A percentile compares a stretch with the other conserved stretches of the same genome.
These are phyloP conservation scores for Coelastrella sp. DNA, from an alignment of 139 green algal genomes.

Conservation along the genomic window DNA sequence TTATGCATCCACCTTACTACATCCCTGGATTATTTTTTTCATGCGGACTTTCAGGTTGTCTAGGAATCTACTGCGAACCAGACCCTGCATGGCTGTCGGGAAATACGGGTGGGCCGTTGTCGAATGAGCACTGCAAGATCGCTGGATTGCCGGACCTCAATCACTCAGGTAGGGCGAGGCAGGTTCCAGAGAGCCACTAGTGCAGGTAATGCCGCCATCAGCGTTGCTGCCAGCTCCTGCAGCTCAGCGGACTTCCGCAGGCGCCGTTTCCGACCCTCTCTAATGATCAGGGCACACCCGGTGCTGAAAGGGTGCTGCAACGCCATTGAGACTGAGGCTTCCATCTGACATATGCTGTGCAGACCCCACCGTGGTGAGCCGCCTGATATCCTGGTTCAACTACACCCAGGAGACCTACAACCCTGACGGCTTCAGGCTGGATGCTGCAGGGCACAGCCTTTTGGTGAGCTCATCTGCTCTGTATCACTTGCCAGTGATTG, in stretches of 20 bases:
- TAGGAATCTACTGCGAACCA: not conserved
- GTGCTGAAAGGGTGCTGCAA: not conserved
- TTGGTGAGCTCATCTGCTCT: not conserved
- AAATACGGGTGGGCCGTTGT: not conserved
- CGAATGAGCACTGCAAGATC: slow-evolving; percentile 42
- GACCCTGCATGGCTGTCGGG: not conserved
- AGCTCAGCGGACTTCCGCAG: not conserved
- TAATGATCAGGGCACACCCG: not conserved
- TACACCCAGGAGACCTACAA: not conserved
- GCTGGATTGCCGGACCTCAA: slow-evolving; percentile 45
- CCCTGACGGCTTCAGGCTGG: not conserved
- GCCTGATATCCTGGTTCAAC: not conserved
- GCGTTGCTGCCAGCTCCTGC: not conserved
- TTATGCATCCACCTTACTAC: too few relatives aligned
- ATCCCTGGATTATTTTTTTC: not conserved
- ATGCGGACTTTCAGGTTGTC: not conserved
- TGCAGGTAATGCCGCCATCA: too few relatives aligned
- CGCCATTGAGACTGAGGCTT: not conserved
- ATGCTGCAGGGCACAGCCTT: not conserved
- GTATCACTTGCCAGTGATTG: not conserved
- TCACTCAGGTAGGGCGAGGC: slow-evolving; percentile 15
- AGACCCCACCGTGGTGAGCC: not conserved
- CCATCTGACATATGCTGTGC: not conserved
- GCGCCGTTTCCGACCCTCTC: not conserved
- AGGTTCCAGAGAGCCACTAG: not conserved